A percentile compares a stretch with the other conserved stretches of the same genome.
Evolutionary conservation across 305 asterid species (phyloP).

Genomic region (Nicotiana rustica): DNA sequence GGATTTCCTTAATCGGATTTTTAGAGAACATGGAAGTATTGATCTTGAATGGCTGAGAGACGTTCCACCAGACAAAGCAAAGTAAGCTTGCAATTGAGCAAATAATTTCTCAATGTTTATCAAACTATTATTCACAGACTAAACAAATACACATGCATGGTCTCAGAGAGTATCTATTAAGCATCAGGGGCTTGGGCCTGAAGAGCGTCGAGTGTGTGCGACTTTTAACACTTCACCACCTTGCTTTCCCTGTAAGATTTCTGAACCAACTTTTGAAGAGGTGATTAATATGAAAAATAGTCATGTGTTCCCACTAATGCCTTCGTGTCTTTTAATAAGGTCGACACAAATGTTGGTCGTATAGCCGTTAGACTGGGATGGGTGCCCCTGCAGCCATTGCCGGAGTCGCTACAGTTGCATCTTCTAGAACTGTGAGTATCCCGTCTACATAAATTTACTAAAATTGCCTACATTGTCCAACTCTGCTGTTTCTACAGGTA

Average conservation of each 20-base stretch:
- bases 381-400: constrained; percentile 99
- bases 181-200: constrained; percentile 94
- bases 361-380: constrained; percentile 99
- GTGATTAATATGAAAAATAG: constrained; percentile 27
- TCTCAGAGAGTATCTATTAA: constrained; percentile 89
- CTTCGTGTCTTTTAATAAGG: constrained; percentile 58
- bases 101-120: constrained; percentile 31
- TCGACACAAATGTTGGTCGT: constrained; percentile 99
- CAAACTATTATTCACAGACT: constrained; percentile 32
- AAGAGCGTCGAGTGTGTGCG: constrained; percentile 98
- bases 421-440: constrained; percentile 89
- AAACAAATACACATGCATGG: constrained; percentile 37
- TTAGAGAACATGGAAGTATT: constrained; percentile 85
- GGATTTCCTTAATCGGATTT: constrained; percentile 87
- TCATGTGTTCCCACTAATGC: constrained; percentile 46
- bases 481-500: constrained; percentile 63
- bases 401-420: constrained; percentile 96
- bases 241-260: constrained; percentile 94
- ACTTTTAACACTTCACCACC: constrained; percentile 97
- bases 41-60: constrained; percentile 99
- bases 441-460: constrained; percentile 30
- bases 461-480: constrained; percentile 40
- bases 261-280: constrained; percentile 27
- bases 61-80: constrained; percentile 96
- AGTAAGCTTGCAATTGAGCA: constrained; percentile 58